Evolutionary conservation across 2,329 filamentous ascomycete species (phyloP).

Genomic region (Fusarium heterosporum): DNA sequence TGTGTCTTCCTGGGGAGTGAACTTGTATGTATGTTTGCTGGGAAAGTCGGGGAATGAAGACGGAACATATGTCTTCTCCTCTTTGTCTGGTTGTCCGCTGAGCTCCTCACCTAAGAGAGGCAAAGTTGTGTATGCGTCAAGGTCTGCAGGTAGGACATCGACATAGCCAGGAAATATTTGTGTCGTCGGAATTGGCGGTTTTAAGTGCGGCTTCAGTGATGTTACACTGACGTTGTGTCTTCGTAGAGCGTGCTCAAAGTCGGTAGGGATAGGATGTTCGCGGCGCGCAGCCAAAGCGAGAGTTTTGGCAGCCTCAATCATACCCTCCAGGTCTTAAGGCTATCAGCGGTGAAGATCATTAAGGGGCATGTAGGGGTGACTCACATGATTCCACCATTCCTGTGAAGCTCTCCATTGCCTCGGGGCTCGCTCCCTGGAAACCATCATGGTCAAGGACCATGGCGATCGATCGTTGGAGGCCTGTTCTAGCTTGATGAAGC

Average conservation of each 20-base stretch:
- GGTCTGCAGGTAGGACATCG: slow-evolving; percentile 54
- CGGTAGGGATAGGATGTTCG: slow-evolving; percentile 64
- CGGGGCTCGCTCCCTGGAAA: slow-evolving; percentile 65
- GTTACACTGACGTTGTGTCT: slow-evolving; percentile 64
- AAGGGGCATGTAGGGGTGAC: slow-evolving; percentile 38
- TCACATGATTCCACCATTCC: slow-evolving; percentile 68
- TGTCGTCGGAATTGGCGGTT: slow-evolving; percentile 61
- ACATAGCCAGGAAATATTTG: slow-evolving; percentile 55
- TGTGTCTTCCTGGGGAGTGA: slow-evolving; percentile 65
- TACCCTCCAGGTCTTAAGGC: slow-evolving; percentile 60
- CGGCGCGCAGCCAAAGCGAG: slow-evolving; percentile 63
- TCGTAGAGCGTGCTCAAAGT: slow-evolving; percentile 67
- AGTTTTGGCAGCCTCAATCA: slow-evolving; percentile 62
- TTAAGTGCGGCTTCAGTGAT: slow-evolving; percentile 67
- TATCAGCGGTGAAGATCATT: slow-evolving; percentile 14
- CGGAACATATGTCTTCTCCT: slow-evolving; percentile 67
- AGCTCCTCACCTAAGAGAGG: slow-evolving; percentile 66
- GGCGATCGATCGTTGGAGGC: slow-evolving; percentile 67
- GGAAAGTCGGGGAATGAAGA: slow-evolving; percentile 70
- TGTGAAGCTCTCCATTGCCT: slow-evolving; percentile 70
- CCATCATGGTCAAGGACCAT: slow-evolving; percentile 68
- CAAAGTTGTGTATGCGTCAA: slow-evolving; percentile 56
- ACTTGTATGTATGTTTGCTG: slow-evolving; percentile 72
- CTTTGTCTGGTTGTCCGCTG: slow-evolving; percentile 69
- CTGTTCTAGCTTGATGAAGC: slow-evolving; percentile 50